A percentile compares a stretch with the other conserved stretches of the same genome.
Evolutionary conservation across 371 early-diverging fungal species (phyloP).

Genomic region (Batrachochytrium dendrobatidis): DNA sequence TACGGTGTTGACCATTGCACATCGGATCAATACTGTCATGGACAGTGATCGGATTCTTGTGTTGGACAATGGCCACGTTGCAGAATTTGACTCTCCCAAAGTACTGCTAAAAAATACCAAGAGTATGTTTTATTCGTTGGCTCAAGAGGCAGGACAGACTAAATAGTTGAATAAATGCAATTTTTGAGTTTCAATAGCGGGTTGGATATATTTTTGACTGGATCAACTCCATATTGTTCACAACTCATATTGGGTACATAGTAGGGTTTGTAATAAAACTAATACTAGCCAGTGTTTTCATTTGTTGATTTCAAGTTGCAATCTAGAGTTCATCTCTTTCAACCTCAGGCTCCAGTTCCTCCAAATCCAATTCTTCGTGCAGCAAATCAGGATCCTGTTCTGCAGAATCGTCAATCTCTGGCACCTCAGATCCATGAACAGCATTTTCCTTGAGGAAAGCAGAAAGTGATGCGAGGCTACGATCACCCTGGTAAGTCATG

Average conservation of each 20-base stretch:
- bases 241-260: too few species aligned
- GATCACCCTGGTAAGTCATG: constrained; percentile 79
- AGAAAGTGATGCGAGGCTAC: constrained; percentile 65
- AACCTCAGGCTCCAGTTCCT: too few species aligned
- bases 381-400: too few species aligned
- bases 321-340: too few species aligned
- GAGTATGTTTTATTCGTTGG: constrained; percentile 64
- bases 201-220: too few species aligned
- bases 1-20: constrained; percentile 80
- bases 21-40: constrained; percentile 72
- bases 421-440: constrained; percentile 14
- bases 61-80: constrained; percentile 65
- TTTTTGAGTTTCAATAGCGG: too few species aligned
- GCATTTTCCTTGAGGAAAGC: constrained; percentile 66
- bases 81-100: constrained; percentile 71
- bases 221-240: too few species aligned
- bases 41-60: constrained; percentile 81
- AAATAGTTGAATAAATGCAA: too few species aligned
- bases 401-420: constrained; percentile 1
- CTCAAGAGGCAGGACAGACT: constrained; percentile 59
- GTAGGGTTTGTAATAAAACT: too few species aligned
- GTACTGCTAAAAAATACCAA: constrained; percentile 52
- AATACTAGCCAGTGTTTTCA: too few species aligned
- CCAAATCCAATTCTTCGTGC: too few species aligned
- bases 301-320: too few species aligned